Evolutionary conservation across 345 rosid species (phyloP), one percentile per base, ranked within the genome.

Genomic region (Murraya paniculata): DNA sequence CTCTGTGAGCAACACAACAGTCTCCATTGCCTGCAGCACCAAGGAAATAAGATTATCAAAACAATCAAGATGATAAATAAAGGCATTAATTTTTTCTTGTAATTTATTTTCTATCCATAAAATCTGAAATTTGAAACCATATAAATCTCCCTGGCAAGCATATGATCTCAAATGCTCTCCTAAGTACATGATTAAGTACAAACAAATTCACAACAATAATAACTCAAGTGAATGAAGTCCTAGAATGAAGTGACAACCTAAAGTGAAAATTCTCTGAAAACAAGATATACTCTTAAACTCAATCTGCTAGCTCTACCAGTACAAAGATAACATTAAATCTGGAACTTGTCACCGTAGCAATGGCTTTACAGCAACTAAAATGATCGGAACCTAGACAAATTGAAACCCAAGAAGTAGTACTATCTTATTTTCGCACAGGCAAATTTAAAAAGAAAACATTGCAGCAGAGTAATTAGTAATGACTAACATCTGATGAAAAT

Each of bases 1-100:
- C 88, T 76, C 84, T 82, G 50, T 88, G 93, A 39, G 91, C 89
- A 66, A 91, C 86, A 73, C 92, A 88, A 77, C 91, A 85, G 33
- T 89, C 92, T 53, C 91, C 89, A 66, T 78, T 82, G 35, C 89
- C 91, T 84, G 82, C 86, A 81, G 28, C 71, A 77, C 56, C 80
- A 77, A 30, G 81, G 48, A 62, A 62, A 85, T 21, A 33, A 28
- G 28, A 57, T 78, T 31, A 50, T 18, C 70, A 64, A 45, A 53
- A 50, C 31, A 68, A 36, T 39, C 24, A 30, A 68, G 38, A 35
- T 13, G 25, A 67, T 25, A 38, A 33, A 36, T n/a, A 48, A 18
- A 24, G 28, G 72, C 16, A 27, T 27, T 7, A 45, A 45, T 45
- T 14, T 41, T 13, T 14, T 25, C 57, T 68, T 25, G 57, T 28